A percentile compares a stretch with the other conserved stretches of the same genome.
These are phyloP conservation scores for Didymella exigua DNA, from an alignment of 2,329 filamentous ascomycete genomes.

Conservation along the genomic window DNA sequence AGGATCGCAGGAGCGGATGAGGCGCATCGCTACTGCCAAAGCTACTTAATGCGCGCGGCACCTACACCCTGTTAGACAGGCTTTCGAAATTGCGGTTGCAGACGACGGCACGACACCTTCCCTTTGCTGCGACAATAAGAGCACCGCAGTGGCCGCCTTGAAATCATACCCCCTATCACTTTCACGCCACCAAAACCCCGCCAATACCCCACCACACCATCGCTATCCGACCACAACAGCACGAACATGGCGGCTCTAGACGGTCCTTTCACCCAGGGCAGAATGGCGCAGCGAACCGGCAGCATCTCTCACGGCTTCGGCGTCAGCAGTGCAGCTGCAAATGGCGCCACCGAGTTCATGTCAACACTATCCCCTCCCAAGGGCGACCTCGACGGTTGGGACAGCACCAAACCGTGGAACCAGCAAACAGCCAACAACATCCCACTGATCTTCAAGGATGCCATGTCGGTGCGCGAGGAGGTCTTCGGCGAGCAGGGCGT, in stretches of 20 bases:
- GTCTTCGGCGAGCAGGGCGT: slow-evolving; percentile 66
- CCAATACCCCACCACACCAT: neutral
- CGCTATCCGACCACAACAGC: neutral
- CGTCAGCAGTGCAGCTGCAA: slow-evolving; percentile 20
- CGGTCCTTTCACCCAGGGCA: neutral
- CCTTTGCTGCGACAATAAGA: neutral
- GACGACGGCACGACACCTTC: slow-evolving; percentile 1
- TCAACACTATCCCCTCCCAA: slow-evolving; percentile 46
- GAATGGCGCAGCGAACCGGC: slow-evolving; percentile 2
- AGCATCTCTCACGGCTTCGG: slow-evolving; percentile 31
- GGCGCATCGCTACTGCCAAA: neutral
- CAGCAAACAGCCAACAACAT: slow-evolving; percentile 43
- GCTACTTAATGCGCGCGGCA: slow-evolving; percentile 8
- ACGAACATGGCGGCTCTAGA: slow-evolving; percentile 1
- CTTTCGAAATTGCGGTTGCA: slow-evolving; percentile 5
- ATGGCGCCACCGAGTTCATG: slow-evolving; percentile 49
- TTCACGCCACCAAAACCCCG: neutral
- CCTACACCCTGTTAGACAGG: slow-evolving; percentile 1
- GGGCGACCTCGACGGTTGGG: slow-evolving; percentile 43
- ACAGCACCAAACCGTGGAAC: slow-evolving; percentile 41
- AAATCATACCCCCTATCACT: neutral
- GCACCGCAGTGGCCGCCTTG: slow-evolving; percentile 1
- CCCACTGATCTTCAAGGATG: slow-evolving; percentile 57
- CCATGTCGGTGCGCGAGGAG: slow-evolving; percentile 61
- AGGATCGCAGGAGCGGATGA: neutral